Evolutionary conservation across 306 rosid genomes (phyloP), one percentile per base, ranked within the genome.

Genomic region (Dalbergia cultrata): DNA sequence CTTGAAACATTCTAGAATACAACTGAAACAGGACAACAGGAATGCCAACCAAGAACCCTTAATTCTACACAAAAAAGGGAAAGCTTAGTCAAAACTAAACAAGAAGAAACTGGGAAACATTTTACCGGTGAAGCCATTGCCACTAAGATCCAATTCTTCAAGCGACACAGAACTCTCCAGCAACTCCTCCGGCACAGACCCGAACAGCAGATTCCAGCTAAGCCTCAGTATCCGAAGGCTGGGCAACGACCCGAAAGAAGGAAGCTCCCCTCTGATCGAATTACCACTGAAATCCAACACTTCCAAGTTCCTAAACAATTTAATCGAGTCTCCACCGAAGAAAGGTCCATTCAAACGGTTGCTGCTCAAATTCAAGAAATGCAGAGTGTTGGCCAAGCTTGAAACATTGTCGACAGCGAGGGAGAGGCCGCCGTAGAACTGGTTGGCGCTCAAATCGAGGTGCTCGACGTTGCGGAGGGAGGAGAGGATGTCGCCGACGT

Each of bases 71-170:
- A 52, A 1, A 34, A 17, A 71, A 37, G 61, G 73, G 73, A 54
- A 3, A 56, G 53, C n/a, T 6, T n/a, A 21, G 50, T 50, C 12
- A 64, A 56, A 47, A 54, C 26, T 12, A 7, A 39, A 54, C 10
- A 31, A 57, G 57, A 76, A 70, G 49, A 85, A 17, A 54, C 12
- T 0, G 60, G n/a, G n/a, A 16, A 66, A 43, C 26, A 44, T 45
- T 26, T 78, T 85, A 95, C 99, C 97, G 59, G 94, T 93, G 78
- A 95, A 93, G 11, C 89, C 97, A 80, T 95, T 95, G 86, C 78
- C 70, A 37, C 97, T 89, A 45, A 95, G 97, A 93, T 95, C 95
- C 86, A 95, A 83, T 79, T 91, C 97, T 76, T 74, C 87, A 82
- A 95, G 58, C 1, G 70, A 74, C 80, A 93, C 22, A 5, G 92